A percentile compares a stretch with the other conserved stretches of the same genome.
Evolutionary conservation across 2,329 filamentous ascomycete genomes (phyloP).

Genomic region (Juglanconis sp.): DNA sequence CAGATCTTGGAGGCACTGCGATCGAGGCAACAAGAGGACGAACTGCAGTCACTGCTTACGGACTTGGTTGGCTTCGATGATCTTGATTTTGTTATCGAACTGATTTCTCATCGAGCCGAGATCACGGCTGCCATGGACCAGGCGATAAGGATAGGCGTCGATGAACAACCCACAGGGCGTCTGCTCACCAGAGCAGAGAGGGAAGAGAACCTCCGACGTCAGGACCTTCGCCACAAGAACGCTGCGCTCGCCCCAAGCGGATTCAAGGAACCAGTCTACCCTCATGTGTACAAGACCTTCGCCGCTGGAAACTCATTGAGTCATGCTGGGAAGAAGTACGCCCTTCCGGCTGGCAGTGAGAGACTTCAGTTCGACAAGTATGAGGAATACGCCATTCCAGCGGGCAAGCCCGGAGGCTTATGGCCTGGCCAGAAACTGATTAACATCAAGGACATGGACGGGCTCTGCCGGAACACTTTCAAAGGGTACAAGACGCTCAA

Average conservation of each 20-base stretch:
- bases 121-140: conserved; percentile 48
- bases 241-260: conserved; percentile 68
- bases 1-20: conserved; percentile 74
- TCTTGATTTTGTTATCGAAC: conserved; percentile 85
- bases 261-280: conserved; percentile 73
- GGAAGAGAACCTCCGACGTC: conserved; percentile 70
- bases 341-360: conserved; percentile 71
- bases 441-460: conserved; percentile 78
- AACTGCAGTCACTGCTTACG: conserved; percentile 84
- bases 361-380: conserved; percentile 72
- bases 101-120: conserved; percentile 74
- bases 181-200: conserved; percentile 75
- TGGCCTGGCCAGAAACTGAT: conserved; percentile 72
- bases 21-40: conserved; percentile 69
- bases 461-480: conserved; percentile 86
- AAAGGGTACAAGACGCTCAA: conserved; percentile 91
- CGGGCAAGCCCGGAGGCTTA: conserved; percentile 72
- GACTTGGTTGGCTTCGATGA: conserved; percentile 93
- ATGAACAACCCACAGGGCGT: conserved; percentile 34
- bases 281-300: conserved; percentile 86
- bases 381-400: conserved; percentile 85
- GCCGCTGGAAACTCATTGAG: conserved; percentile 84
- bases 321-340: conserved; percentile 75
- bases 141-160: conserved; percentile 27
- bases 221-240: conserved; percentile 81